Conservation (phyloP, 2,329 filamentous ascomycete genomes). For the Fusarium sp. region DNA sequence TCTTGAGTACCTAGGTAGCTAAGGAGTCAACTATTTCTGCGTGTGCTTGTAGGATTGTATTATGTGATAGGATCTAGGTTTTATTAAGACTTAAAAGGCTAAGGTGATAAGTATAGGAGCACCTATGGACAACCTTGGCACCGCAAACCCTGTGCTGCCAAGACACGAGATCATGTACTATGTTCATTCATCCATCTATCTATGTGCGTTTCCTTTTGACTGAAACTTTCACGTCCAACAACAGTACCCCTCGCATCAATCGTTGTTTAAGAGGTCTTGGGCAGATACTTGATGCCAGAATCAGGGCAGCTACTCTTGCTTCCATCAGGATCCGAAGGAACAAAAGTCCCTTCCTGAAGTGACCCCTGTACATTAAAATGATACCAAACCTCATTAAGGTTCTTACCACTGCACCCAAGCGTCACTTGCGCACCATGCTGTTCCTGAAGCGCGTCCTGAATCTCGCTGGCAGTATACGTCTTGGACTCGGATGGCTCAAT, state of each 20-base stretch:
- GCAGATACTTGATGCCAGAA: constrained; percentile 46
- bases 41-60: neutral
- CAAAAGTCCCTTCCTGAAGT: constrained; percentile 71
- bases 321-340: constrained; percentile 67
- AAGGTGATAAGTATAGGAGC: neutral
- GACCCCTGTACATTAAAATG: constrained; percentile 73
- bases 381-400: constrained; percentile 69
- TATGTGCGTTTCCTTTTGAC: neutral
- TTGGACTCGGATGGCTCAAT: constrained; percentile 65
- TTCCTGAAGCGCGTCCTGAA: constrained; percentile 69
- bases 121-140: neutral
- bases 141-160: neutral
- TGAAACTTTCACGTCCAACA: too few species aligned
- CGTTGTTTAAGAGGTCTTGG: constrained; percentile 33
- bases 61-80: neutral
- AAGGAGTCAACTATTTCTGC: accelerated
- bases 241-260: neutral
- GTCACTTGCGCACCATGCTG: constrained; percentile 67
- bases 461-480: constrained; percentile 70
- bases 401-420: constrained; percentile 64
- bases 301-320: constrained; percentile 68
- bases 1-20: neutral
- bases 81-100: neutral
- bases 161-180: neutral
- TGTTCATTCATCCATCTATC: neutral